Base-by-base conservation (phyloP, 257 asterid species). In the Misopates orontium region DNA sequence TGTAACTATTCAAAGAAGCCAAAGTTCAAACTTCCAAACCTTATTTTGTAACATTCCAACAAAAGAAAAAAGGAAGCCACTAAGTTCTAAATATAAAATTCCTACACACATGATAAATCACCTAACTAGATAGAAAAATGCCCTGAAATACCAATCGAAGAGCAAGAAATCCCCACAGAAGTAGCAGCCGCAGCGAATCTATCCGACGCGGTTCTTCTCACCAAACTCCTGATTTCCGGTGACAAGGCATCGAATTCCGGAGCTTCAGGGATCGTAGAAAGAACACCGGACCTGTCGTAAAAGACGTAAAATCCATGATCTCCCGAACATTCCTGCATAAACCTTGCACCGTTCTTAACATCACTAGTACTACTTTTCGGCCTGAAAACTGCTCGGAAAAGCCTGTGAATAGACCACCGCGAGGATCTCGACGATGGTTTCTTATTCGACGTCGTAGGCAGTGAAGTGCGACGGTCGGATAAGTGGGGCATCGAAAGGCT, bases 401-500 rank as follows among this genome's bases (percentile, higher is more conserved):
- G 68, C 70, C 78, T 80, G 55, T 86, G 85, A 63, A 89, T 60
- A 12, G 96, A 82, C 0, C 90, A n/a, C n/a, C n/a, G 73, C 10
- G 92, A 76, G 4, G 84, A 66, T 54, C 69, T 86, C 3, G 87
- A 78, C 8, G 68, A 8, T 13, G 73, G 13, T 49, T 71, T 83
- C 63, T 79, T 87, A 28, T 72, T 60, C 63, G 61, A n/a, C n/a
- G n/a, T n/a, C n/a, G n/a, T n/a, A n/a, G n/a, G 3, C 24, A 70
- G 56, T 9, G 60, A 44, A 13, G 39, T 48, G 28, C 79, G 76
- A 36, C 57, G 72, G 28, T 77, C 79, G 58, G 85, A 61, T 44
- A 86, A 69, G 64, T 84, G 95, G 40, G 96, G 92, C 96, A 88
- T 86, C 7, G 96, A 88, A 16, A 84, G 56, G 39, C 73, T 75